Conservation (phyloP, 2,329 filamentous ascomycete species). For the Colletotrichum tabaci region DNA sequence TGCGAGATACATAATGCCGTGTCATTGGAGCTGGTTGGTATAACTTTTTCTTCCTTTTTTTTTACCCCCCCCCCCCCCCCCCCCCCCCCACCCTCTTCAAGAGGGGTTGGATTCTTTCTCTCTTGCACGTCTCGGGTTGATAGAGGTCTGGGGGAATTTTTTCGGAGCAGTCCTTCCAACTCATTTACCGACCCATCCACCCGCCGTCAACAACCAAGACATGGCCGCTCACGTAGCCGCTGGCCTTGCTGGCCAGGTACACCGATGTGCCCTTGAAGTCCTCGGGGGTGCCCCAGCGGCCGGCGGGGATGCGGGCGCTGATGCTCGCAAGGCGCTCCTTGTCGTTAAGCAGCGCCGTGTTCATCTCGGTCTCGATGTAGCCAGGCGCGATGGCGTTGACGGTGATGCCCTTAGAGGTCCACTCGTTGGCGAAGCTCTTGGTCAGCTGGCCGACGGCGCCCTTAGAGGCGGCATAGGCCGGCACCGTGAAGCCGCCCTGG, state of each 20-base stretch:
- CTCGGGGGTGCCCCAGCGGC: conserved; percentile 85
- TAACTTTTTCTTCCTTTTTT: neutral
- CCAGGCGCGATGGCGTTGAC: conserved; percentile 93
- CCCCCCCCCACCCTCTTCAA: no score
- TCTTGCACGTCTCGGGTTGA: neutral
- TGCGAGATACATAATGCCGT: no score
- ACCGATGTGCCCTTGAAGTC: conserved; percentile 90
- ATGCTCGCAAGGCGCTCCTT: conserved; percentile 80
- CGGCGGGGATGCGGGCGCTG: conserved; percentile 84
- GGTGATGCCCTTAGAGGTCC: conserved; percentile 82
- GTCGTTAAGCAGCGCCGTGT: conserved; percentile 83
- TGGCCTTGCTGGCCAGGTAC: conserved; percentile 82
- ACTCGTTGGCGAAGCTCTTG: conserved; percentile 89
- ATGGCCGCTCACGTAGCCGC: conserved; percentile 86
- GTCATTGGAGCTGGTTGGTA: neutral
- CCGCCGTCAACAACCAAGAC: conserved; percentile 89
- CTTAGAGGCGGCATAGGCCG: conserved; percentile 89
- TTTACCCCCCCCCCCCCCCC: neutral
- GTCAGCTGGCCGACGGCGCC: conserved; percentile 88
- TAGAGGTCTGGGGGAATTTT: no score
- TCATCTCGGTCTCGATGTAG: conserved; percentile 97
- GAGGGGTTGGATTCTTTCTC: no score
- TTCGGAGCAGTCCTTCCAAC: neutral
- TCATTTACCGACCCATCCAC: conserved; percentile 85
- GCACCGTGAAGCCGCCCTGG: conserved; percentile 90